Percentiles rank a stretch among this genome's conserved stretches.
These are phyloP conservation scores for Antrodiella citrinella DNA, from an alignment of 768 basidiomycete species.

Conservation along the genomic window DNA sequence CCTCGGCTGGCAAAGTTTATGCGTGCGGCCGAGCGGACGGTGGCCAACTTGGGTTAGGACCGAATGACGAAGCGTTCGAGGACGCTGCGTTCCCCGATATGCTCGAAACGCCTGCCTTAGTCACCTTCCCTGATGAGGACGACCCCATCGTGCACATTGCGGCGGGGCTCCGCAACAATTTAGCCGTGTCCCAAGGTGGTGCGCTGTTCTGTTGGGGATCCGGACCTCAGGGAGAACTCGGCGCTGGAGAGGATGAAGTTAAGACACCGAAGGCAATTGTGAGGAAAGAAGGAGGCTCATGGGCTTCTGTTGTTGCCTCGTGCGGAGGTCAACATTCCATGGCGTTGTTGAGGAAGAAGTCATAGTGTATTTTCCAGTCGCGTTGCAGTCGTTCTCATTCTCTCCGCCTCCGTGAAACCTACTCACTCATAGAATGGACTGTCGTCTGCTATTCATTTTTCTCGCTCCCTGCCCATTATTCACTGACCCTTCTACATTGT, in stretches of 20 bases:
- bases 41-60: conserved; percentile 71
- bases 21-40: conserved; percentile 81
- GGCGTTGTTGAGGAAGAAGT: conserved; percentile 62
- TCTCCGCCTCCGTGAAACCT: too few species aligned
- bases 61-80: conserved; percentile 61
- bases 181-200: conserved; percentile 59
- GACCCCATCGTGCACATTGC: conserved; percentile 63
- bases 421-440: too few species aligned
- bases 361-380: background rate
- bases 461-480: background rate
- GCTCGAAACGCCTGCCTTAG: conserved; percentile 54
- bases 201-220: conserved; percentile 74
- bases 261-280: conserved; percentile 61
- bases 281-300: conserved; percentile 62
- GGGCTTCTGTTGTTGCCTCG: conserved; percentile 55
- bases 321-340: conserved; percentile 79
- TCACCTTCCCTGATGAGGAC: conserved; percentile 53
- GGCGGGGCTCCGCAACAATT: conserved; percentile 64
- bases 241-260: conserved; percentile 46
- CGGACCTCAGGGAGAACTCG: conserved; percentile 71
- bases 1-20: conserved; percentile 75
- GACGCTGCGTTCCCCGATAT: conserved; percentile 47
- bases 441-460: too few species aligned
- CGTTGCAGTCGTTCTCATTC: background rate
- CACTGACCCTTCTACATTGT: background rate